Evolutionary conservation across 345 rosid species (phyloP).

Genomic region (Brassica cretica): DNA sequence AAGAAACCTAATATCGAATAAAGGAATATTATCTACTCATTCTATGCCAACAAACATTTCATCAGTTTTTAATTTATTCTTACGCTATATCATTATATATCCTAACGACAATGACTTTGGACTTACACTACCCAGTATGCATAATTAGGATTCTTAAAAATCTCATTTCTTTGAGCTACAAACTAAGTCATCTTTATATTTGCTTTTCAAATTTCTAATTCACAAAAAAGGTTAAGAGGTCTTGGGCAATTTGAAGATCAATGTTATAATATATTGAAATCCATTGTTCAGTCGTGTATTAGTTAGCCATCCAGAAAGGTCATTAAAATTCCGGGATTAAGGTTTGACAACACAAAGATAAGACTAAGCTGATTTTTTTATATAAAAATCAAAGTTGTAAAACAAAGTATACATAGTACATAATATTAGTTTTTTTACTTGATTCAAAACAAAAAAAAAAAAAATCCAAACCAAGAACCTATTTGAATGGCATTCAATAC

Average conservation of each 20-base stretch:
- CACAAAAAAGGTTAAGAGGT: neutral
- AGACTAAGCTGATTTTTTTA: too few relatives aligned
- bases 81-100: constrained; percentile 35
- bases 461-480: too few relatives aligned
- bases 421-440: too few relatives aligned
- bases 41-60: constrained; percentile 7
- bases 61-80: constrained; percentile 24
- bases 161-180: constrained; percentile 29
- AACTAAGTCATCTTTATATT: constrained; percentile 30
- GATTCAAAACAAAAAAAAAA: too few relatives aligned
- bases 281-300: neutral
- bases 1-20: constrained; percentile 19
- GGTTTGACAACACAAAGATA: too few relatives aligned
- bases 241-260: neutral
- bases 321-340: neutral
- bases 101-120: constrained; percentile 28
- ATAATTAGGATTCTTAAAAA: constrained; percentile 13
- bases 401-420: too few relatives aligned
- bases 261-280: neutral
- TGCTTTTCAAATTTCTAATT: neutral
- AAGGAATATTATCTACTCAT: neutral
- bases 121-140: constrained; percentile 35
- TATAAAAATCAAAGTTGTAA: too few relatives aligned
- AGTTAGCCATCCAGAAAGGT: neutral
- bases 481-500: too few relatives aligned